These are phyloP conservation scores for Dactylellina leptospora DNA, from an alignment of 2,329 filamentous ascomycete genomes.

Conservation along the genomic window DNA sequence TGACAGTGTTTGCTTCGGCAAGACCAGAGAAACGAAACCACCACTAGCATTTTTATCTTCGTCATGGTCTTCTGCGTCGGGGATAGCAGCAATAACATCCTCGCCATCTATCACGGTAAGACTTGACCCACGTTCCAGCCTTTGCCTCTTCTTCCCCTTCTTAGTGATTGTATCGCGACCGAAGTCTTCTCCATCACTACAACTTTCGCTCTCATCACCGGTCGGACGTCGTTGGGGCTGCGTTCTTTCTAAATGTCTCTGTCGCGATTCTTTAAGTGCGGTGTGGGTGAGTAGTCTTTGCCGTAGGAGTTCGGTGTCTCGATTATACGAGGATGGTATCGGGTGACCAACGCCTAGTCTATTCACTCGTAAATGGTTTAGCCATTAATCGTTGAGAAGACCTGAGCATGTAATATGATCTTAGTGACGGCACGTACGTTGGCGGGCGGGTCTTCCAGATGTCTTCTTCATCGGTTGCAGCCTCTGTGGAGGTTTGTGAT, in stretches of 20 bases:
- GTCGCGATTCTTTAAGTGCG: slow-evolving; percentile 35
- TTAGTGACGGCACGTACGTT: slow-evolving; percentile 61
- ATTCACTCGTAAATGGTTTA: not conserved
- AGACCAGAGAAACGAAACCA: slow-evolving; percentile 6
- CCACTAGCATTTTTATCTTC: no score
- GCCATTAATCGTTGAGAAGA: not conserved
- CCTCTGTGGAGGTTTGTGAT: slow-evolving; percentile 61
- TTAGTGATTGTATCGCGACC: slow-evolving; percentile 14
- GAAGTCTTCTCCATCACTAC: slow-evolving; percentile 12
- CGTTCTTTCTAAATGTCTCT: slow-evolving; percentile 39
- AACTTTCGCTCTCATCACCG: not conserved
- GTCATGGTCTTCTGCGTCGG: not conserved
- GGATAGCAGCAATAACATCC: not conserved
- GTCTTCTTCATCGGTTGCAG: slow-evolving; percentile 65
- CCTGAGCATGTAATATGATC: not conserved
- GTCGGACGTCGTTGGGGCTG: not conserved
- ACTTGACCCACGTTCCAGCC: not conserved
- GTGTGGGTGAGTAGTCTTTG: slow-evolving; percentile 62
- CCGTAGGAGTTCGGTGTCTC: slow-evolving; percentile 62
- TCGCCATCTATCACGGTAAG: slow-evolving; percentile 13
- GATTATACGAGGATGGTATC: slow-evolving; percentile 61
- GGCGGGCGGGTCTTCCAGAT: slow-evolving; percentile 67
- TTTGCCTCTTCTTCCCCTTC: slow-evolving; percentile 20
- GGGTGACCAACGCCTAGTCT: slow-evolving; percentile 65
- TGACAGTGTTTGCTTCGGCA: slow-evolving; percentile 37